phyloP scores from a whole-genome alignment of 176 grass and related monocot species.

The Hordeum vulgare region DNA sequence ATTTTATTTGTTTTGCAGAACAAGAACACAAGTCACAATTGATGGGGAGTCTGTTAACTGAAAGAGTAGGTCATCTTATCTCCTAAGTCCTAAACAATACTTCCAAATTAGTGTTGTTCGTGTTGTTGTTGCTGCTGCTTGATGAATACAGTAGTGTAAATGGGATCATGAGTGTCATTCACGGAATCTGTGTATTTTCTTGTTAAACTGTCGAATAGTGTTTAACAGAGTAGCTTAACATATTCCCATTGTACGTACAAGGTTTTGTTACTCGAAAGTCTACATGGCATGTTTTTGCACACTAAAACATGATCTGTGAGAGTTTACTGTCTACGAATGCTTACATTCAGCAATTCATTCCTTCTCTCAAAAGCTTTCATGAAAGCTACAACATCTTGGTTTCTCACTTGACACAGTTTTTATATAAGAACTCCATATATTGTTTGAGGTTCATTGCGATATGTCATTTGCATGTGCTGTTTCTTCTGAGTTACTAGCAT shows the following conservation, averaged over 20 bases:
- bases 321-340: not conserved
- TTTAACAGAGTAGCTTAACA: not conserved
- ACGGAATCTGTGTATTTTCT: not conserved
- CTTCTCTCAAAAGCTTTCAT: not conserved
- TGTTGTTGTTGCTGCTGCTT: not conserved
- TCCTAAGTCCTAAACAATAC: not conserved
- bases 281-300: not conserved
- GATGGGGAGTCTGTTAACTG: conserved; percentile 53
- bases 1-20: conserved; percentile 47
- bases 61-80: conserved; percentile 54
- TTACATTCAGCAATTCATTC: not conserved
- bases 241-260: not conserved
- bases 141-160: not conserved
- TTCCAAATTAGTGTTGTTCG: not conserved
- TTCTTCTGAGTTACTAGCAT: not conserved
- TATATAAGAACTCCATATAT: not conserved
- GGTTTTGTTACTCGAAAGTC: not conserved
- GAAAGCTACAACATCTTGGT: not conserved
- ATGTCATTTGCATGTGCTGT: not conserved
- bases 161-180: not conserved
- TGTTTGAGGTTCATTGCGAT: not conserved
- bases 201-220: not conserved
- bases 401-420: conserved; percentile 1
- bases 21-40: conserved; percentile 46
- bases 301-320: not conserved